phyloP scores from a whole-genome alignment of 139 green algal species.

The Micractinium conductrix region DNA sequence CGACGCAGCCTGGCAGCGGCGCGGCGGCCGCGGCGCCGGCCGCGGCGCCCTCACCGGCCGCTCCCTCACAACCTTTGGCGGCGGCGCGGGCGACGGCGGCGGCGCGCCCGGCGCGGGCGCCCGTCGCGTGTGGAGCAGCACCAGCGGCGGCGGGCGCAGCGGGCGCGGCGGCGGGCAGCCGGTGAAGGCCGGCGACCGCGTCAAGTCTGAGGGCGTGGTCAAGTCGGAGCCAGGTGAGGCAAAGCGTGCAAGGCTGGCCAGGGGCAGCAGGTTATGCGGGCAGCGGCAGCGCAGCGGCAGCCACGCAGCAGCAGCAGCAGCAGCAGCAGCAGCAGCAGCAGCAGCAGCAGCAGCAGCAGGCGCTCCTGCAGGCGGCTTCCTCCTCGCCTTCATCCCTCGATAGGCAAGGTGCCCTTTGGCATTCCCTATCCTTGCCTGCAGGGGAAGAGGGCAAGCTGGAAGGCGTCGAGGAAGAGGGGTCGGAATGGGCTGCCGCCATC shows the following conservation, averaged over 20 bases:
- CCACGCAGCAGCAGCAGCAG: no score
- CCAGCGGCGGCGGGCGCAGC: slow-evolving; percentile 2
- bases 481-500: neutral
- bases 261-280: no score
- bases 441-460: neutral
- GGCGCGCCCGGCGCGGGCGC: slow-evolving; percentile 7
- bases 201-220: neutral
- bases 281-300: no score
- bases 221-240: no score
- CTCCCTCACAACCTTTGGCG: slow-evolving; percentile 31
- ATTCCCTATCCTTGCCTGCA: no score
- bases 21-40: slow-evolving; percentile 1
- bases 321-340: no score
- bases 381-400: no score
- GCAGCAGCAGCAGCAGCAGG: no score
- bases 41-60: neutral
- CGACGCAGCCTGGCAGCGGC: slow-evolving; percentile 42
- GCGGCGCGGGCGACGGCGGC: slow-evolving; percentile 15
- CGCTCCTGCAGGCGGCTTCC: no score
- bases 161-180: slow-evolving; percentile 18
- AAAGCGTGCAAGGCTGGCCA: no score
- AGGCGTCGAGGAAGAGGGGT: neutral
- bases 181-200: neutral
- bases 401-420: no score
- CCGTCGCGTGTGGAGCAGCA: slow-evolving; percentile 21